phyloP scores from a whole-genome alignment of 768 basidiomycete genomes.

The Gloeopeniophorella convolvens region DNA sequence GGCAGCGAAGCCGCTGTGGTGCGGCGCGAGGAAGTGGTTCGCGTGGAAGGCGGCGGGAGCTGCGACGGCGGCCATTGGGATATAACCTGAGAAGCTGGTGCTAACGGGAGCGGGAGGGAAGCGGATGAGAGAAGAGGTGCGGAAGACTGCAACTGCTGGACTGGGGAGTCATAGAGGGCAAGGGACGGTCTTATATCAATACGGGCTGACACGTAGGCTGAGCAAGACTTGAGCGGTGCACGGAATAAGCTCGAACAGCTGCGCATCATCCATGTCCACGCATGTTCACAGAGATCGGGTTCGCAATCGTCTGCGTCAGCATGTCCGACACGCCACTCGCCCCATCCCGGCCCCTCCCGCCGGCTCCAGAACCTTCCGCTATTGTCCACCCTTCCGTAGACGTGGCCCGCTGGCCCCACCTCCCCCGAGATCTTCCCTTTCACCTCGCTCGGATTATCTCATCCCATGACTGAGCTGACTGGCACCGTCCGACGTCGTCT shows the following conservation, averaged over 20 bases:
- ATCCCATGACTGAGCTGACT: too few relatives aligned
- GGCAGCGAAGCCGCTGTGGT: neutral
- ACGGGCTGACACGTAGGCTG: neutral
- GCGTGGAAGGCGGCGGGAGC: neutral
- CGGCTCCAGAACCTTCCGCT: neutral
- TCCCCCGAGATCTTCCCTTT: neutral
- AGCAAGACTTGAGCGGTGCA: neutral
- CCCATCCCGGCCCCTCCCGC: neutral
- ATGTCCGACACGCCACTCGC: neutral
- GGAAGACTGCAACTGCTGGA: neutral
- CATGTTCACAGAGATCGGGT: too few relatives aligned
- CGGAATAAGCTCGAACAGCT: neutral
- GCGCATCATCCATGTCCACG: neutral
- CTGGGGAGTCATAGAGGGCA: neutral
- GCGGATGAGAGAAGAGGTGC: neutral
- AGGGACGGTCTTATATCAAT: neutral
- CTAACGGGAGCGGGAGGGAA: neutral
- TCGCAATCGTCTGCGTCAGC: neutral
- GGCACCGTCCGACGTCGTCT: too few relatives aligned
- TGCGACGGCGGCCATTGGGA: constrained; percentile 14
- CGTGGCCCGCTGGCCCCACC: too few relatives aligned
- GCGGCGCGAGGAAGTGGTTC: neutral
- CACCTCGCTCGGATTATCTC: neutral
- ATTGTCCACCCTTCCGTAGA: neutral
- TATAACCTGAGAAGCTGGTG: too few relatives aligned